Percentiles rank a stretch among this genome's conserved stretches.
Conservation (phyloP, 495 filamentous ascomycete species). For the Parathielavia hyrcaniae region DNA sequence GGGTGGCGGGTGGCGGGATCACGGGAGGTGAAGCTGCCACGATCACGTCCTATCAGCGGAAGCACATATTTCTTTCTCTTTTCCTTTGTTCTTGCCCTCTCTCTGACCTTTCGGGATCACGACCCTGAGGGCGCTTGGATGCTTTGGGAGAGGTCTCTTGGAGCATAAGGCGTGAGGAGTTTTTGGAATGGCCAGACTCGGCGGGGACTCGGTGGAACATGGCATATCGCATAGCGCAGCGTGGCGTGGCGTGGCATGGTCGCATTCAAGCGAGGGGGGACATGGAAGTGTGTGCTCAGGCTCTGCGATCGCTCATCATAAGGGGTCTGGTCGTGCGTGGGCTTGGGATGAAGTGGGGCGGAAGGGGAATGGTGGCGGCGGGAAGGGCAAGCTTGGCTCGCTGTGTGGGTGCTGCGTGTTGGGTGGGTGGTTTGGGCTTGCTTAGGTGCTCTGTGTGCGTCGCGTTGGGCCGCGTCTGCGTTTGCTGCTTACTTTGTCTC, state of each 20-base stretch:
- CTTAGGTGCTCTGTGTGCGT: neutral
- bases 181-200: neutral
- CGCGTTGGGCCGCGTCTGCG: neutral
- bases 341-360: neutral
- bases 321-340: neutral
- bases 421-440: neutral
- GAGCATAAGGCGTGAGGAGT: neutral
- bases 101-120: slow-evolving; percentile 2
- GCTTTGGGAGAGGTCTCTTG: too few species aligned
- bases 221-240: neutral
- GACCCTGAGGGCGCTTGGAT: slow-evolving; percentile 26
- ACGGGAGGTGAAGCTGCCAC: too few species aligned
- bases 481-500: neutral
- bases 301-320: too few species aligned
- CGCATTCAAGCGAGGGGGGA: neutral
- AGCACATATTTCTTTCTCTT: neutral
- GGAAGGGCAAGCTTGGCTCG: neutral
- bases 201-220: neutral
- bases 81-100: neutral
- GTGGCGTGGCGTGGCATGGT: neutral
- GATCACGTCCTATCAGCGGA: neutral
- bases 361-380: too few species aligned
- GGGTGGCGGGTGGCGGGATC: neutral
- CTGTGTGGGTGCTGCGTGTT: too few species aligned
- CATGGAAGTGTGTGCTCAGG: neutral